These are phyloP conservation scores for Backusella mclennaniae DNA, from an alignment of 192 early-diverging fungal genomes.

Conservation along the genomic window DNA sequence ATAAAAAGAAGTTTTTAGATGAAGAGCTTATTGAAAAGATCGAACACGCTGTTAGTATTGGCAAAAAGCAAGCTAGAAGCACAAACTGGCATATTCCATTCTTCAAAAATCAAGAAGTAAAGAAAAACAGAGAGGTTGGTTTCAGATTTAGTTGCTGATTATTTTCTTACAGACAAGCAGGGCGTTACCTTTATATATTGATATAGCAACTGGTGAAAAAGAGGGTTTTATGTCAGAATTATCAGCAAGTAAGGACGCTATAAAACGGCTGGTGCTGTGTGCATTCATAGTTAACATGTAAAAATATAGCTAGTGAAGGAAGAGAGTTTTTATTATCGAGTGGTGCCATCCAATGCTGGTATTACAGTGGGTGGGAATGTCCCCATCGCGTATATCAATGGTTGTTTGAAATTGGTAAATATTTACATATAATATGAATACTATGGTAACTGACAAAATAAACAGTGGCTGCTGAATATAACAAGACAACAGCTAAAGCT, in stretches of 20 bases:
- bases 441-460: neutral
- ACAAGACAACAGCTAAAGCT: constrained; percentile 4
- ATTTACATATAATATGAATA: neutral
- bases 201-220: neutral
- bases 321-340: constrained; percentile 11
- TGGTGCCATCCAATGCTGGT: constrained; percentile 7
- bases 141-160: neutral
- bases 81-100: neutral
- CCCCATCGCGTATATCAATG: constrained; percentile 11
- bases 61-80: neutral
- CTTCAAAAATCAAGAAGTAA: neutral
- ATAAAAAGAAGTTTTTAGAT: neutral
- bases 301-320: neutral
- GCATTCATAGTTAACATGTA: no score
- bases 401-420: constrained; percentile 12
- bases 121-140: neutral
- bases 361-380: constrained; percentile 15
- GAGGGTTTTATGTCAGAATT: constrained; percentile 1
- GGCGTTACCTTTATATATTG: neutral
- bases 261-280: neutral
- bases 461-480: constrained; percentile 4
- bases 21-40: neutral
- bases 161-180: neutral
- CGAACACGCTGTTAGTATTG: neutral
- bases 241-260: neutral